Evolutionary conservation across 2,329 filamentous ascomycete genomes (phyloP), one percentile per base, ranked within the genome.

Genomic region (Colletotrichum lentis): DNA sequence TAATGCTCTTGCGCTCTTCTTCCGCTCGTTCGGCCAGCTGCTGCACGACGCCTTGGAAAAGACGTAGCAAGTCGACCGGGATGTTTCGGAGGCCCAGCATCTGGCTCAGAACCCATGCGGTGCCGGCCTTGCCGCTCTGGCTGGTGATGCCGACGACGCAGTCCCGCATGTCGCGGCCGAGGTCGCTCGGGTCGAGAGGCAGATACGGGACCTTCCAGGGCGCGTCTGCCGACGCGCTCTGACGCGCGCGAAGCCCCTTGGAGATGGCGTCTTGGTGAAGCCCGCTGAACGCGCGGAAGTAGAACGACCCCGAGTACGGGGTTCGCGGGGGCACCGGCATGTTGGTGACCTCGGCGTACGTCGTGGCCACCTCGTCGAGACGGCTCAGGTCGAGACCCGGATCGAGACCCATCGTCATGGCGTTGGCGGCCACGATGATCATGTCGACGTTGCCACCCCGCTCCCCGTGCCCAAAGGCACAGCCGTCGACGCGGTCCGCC

Each of bases 71-170:
- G 12, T 43, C 39, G 37, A 27, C 10, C 27, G 50, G n/a, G 37
- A 43, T 43, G 39, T 53, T 27, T n/a, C 50, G 37, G 35, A 35
- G 16, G 18, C 50, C 50, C 50, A 53, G 20, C 22, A 18, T 22
- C 22, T 53, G n/a, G n/a, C 37, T 20, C 11, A 98, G 94, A 76
- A 97, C 91, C 92, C 93, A 98, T 57, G 95, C 94, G 69, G 93
- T 90, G 74, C 95, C 95, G 70, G 94, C 95, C 83, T 98, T 98
- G 72, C 94, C 95, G 73, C 90, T 93, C 78, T 98, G 95, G 22
- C 93, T 96, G 84, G 98, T 98, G 86, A 98, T 94, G 69, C 95
- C 92, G 77, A 98, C 98, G 76, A 97, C 91, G 65, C 94, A 94
- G 80, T 97, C 94, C 39, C 39, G 12, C 86, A 98, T 97, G 22